Evolutionary conservation across 768 basidiomycete species (phyloP), one percentile per base, ranked within the genome.

Genomic region (Collybiopsis luxurians): DNA sequence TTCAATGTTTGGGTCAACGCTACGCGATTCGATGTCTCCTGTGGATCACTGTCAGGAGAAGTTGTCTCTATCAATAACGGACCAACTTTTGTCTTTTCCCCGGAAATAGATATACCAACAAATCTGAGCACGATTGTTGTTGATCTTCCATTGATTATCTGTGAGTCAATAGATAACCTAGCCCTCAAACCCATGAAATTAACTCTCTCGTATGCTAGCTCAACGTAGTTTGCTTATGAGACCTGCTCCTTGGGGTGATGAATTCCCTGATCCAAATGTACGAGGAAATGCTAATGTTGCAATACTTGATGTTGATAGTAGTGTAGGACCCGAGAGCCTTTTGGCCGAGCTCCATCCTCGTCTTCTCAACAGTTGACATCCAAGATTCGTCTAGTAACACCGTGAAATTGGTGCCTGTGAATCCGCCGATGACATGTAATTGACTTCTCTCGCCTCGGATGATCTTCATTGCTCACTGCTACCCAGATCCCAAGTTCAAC

Each of bases 371-470:
- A 23, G 27, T 55, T 21, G 26, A 38, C 21, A 31, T 55, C 10
- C 9, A 17, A 1, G 53, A 55, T 34, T 55, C 53, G 15, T 55
- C 21, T 13, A 55, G 44, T 21, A 23, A 2, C 15, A 7, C 15
- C 30, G 28, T 42, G 11, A 6, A 43, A 21, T 19, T 39, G 27
- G 53, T 55, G 15, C 26, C 43, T 4, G 43, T 55, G 24, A 45
- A 11, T 45, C 43, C 53, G 27, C 42, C 53, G 11, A 55, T 45
- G 42, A 34, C 26, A n/a, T 55, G 53, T 55, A 45, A 55, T 28
- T 12, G 17, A 21, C 9, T 53, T 11, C 13, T 17, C 4, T 24
- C 7, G 40, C 4, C 9, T 30, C 7, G 39, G 21, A 10, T 9
- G 24, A 11, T 40, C 9, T 39, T 53, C 9, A 24, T 19, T 10